Percentiles rank a stretch among this genome's conserved stretches.
These are phyloP conservation scores for Heracleum sosnowskyi DNA, from an alignment of 129 eudicot species.

Conservation along the genomic window DNA sequence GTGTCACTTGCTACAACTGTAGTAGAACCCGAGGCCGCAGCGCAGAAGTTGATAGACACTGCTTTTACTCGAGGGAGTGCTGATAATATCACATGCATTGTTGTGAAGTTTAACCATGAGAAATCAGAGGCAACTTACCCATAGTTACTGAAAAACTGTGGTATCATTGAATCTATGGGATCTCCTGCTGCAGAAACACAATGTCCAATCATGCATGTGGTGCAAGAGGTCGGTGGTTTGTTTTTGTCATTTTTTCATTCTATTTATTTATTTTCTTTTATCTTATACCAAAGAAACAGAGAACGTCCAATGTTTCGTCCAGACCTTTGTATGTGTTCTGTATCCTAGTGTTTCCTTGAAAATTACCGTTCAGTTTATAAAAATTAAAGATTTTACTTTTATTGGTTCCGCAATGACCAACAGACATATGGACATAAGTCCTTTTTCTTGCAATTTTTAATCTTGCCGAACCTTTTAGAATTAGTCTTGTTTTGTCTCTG, in stretches of 20 bases:
- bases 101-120: conserved; percentile 56
- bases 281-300: background rate
- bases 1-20: conserved; percentile 63
- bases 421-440: background rate
- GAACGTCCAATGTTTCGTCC: background rate
- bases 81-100: conserved; percentile 81
- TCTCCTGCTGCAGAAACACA: background rate
- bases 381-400: background rate
- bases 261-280: background rate
- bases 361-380: background rate
- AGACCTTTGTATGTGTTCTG: background rate
- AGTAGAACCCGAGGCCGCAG: conserved; percentile 66
- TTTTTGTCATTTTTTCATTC: background rate
- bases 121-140: conserved; percentile 16
- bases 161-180: background rate
- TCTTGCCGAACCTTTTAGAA: background rate
- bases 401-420: background rate
- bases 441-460: background rate
- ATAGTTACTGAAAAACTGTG: background rate
- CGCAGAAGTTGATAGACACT: conserved; percentile 69
- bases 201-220: background rate
- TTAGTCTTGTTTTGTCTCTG: background rate
- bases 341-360: background rate
- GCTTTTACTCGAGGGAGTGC: conserved; percentile 86
- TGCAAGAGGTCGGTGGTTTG: background rate